Percentiles rank a stretch among this genome's conserved stretches.
These are phyloP conservation scores for Aspergillus sp. DNA, from an alignment of 2,329 filamentous ascomycete species.

Conservation along the genomic window DNA sequence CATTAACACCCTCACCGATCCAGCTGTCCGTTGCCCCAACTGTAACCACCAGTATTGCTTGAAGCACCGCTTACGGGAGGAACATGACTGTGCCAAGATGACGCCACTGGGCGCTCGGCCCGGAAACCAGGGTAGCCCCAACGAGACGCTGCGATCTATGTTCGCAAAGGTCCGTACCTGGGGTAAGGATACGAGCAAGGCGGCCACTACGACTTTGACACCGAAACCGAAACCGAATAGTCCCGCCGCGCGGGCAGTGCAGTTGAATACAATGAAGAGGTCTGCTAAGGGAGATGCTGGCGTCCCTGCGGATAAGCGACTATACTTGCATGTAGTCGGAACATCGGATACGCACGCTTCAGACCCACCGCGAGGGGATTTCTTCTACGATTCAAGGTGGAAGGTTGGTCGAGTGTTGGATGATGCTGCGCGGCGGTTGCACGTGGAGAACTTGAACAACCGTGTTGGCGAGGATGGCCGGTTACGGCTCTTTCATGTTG, in stretches of 20 bases:
- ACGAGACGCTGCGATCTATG: slow-evolving; percentile 66
- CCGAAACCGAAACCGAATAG: slow-evolving; percentile 51
- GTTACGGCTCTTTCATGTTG: slow-evolving; percentile 86
- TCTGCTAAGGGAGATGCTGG: slow-evolving; percentile 86
- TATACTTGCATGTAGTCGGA: slow-evolving; percentile 88
- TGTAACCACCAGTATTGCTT: slow-evolving; percentile 50
- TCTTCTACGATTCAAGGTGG: slow-evolving; percentile 81
- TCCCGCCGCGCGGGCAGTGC: slow-evolving; percentile 61
- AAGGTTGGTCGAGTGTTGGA: slow-evolving; percentile 67
- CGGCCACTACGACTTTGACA: slow-evolving; percentile 59
- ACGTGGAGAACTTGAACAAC: slow-evolving; percentile 45
- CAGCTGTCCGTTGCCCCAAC: slow-evolving; percentile 46
- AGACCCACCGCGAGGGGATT: slow-evolving; percentile 76
- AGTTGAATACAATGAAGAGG: slow-evolving; percentile 75
- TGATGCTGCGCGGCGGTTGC: slow-evolving; percentile 38
- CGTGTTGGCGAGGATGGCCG: slow-evolving; percentile 58
- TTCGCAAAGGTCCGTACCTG: slow-evolving; percentile 74
- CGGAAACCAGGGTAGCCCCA: slow-evolving; percentile 40
- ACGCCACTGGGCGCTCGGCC: slow-evolving; percentile 51
- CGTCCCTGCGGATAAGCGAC: slow-evolving; percentile 72
- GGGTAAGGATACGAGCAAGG: slow-evolving; percentile 68
- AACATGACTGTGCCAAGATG: slow-evolving; percentile 79
- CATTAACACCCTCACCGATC: slow-evolving; percentile 47
- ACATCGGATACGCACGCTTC: slow-evolving; percentile 78
- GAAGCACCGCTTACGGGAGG: slow-evolving; percentile 50